phyloP scores from a whole-genome alignment of 2,329 filamentous ascomycete species.

The Ceratocystiopsis sp. region DNA sequence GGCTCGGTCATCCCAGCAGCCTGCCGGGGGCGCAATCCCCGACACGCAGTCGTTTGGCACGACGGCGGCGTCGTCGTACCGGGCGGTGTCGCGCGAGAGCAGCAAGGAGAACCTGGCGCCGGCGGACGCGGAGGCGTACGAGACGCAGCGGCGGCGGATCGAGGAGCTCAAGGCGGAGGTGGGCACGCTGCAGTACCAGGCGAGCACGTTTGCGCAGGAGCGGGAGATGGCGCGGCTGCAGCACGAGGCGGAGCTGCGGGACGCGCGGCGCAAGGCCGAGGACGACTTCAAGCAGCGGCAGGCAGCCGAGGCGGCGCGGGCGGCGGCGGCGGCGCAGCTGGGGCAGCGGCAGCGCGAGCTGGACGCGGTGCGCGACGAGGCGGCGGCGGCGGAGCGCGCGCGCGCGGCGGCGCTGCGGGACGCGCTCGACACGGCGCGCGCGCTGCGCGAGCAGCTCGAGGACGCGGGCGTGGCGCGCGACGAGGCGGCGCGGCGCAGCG shows the following conservation, averaged over 20 bases:
- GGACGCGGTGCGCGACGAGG: conserved; percentile 30
- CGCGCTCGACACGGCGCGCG: conserved; percentile 52
- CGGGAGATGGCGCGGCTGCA: conserved; percentile 63
- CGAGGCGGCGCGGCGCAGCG: conserved; percentile 47
- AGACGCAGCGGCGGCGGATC: conserved; percentile 36
- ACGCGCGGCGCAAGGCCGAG: conserved; percentile 65
- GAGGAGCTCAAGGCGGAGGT: conserved; percentile 83
- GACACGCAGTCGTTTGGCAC: conserved; percentile 7
- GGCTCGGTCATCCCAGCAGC: conserved; percentile 11
- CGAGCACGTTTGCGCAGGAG: conserved; percentile 77
- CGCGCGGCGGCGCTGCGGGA: conserved; percentile 55
- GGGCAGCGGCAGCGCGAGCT: conserved; percentile 35
- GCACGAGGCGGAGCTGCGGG: conserved; percentile 69
- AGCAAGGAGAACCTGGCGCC: conserved; percentile 43
- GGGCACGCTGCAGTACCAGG: conserved; percentile 72
- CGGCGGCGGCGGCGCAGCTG: conserved; percentile 30
- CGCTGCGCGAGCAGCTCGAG: conserved; percentile 65
- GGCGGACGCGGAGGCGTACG: conserved; percentile 40
- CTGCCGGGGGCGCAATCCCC: conserved; percentile 4
- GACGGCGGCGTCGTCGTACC: conserved; percentile 17
- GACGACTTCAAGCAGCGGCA: conserved; percentile 59
- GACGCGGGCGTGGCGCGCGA: conserved; percentile 48
- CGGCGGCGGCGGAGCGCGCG: conserved; percentile 41
- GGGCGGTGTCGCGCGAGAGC: conserved; percentile 35
- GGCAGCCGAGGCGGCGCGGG: conserved; percentile 37